These are phyloP conservation scores for Psidium friedrichsthalianum DNA, from an alignment of 345 rosid species.

Conservation along the genomic window DNA sequence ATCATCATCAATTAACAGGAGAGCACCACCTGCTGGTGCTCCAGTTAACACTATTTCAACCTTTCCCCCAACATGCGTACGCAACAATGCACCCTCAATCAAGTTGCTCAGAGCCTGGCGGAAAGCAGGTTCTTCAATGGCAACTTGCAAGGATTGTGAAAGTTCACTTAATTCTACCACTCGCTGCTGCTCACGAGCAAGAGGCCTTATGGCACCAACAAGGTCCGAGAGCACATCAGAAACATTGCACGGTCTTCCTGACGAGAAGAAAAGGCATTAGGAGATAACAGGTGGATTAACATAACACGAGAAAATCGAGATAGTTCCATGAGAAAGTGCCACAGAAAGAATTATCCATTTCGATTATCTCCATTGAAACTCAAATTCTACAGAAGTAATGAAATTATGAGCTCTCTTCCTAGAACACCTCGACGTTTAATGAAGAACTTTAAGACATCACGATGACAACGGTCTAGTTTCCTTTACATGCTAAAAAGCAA, in stretches of 20 bases:
- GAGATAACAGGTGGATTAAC: neutral
- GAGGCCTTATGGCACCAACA: slow-evolving; percentile 71
- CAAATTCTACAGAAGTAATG: neutral
- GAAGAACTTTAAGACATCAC: neutral
- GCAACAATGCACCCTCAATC: slow-evolving; percentile 90
- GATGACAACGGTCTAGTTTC: neutral
- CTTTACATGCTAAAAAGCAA: neutral
- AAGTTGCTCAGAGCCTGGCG: slow-evolving; percentile 92
- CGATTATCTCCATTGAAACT: neutral
- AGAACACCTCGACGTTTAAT: neutral
- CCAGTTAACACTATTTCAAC: slow-evolving; percentile 54
- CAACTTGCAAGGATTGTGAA: slow-evolving; percentile 51
- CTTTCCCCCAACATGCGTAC: slow-evolving; percentile 72
- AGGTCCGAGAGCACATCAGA: slow-evolving; percentile 64
- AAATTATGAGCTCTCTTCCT: neutral
- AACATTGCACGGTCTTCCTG: slow-evolving; percentile 92
- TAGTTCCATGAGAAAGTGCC: neutral
- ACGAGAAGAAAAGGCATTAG: slow-evolving; percentile 50
- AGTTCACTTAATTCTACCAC: slow-evolving; percentile 42
- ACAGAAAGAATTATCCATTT: neutral
- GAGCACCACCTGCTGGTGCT: slow-evolving; percentile 82
- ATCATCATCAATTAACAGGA: slow-evolving; percentile 76
- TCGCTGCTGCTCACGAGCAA: slow-evolving; percentile 73
- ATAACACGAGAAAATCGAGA: neutral
- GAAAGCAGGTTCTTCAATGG: slow-evolving; percentile 77